phyloP scores from a whole-genome alignment of 352 stramenopile genomes.

The Plasmopara muralis region DNA sequence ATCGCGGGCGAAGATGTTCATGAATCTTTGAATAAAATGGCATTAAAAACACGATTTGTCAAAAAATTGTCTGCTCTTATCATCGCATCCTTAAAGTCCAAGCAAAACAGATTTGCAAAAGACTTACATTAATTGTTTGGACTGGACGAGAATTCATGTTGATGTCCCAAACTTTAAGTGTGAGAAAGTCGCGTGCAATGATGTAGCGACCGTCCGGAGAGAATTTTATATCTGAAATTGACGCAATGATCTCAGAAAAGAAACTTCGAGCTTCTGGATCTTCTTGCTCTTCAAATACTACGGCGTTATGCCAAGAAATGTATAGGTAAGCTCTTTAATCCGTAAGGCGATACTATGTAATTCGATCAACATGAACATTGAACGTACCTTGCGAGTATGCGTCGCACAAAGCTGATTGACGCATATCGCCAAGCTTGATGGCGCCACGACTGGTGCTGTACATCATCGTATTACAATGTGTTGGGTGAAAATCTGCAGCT shows the following conservation, averaged over 20 bases:
- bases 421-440: constrained; percentile 92
- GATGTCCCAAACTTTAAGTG: constrained; percentile 95
- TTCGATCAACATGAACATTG: not conserved
- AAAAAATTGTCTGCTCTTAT: too few species aligned
- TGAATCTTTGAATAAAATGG: constrained; percentile 63
- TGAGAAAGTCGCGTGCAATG: constrained; percentile 93
- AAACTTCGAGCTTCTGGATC: constrained; percentile 84
- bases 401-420: constrained; percentile 85
- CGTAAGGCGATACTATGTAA: not conserved
- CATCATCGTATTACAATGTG: constrained; percentile 92
- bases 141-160: constrained; percentile 92
- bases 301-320: not conserved
- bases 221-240: constrained; percentile 93
- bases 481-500: constrained; percentile 90
- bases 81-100: too few species aligned
- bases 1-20: constrained; percentile 83
- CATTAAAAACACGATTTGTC: too few species aligned
- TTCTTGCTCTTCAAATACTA: constrained; percentile 80
- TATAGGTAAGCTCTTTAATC: not conserved
- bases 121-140: constrained; percentile 87
- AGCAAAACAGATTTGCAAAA: too few species aligned
- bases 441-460: constrained; percentile 90
- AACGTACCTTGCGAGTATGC: constrained; percentile 59
- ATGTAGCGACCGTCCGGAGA: constrained; percentile 92
- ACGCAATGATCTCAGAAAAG: constrained; percentile 95